Evolutionary conservation across 805 yeast genomes (phyloP).

Genomic region (Ogataea ganodermae): DNA sequence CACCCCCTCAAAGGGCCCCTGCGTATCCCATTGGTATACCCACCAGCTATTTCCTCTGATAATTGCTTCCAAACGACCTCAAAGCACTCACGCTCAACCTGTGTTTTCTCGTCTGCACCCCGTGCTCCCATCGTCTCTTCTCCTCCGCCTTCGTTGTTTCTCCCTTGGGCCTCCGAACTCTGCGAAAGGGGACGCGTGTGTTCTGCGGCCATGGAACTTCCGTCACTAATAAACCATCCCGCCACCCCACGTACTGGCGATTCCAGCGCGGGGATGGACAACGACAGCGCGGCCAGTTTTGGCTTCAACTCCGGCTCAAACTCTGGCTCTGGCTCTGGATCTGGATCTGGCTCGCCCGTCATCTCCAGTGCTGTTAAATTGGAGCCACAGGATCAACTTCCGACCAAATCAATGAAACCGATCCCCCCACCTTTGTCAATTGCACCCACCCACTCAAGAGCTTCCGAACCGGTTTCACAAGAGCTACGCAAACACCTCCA

Average conservation of each 20-base stretch:
- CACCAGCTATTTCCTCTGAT: neutral
- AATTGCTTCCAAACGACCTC: neutral
- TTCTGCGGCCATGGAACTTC: slow-evolving; percentile 14
- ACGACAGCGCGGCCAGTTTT: neutral
- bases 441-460: neutral
- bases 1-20: neutral
- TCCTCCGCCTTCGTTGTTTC: neutral
- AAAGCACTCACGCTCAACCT: neutral
- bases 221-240: slow-evolving; percentile 14
- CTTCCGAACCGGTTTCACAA: slow-evolving; percentile 19
- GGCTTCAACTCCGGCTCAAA: neutral
- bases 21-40: neutral
- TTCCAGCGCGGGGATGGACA: neutral
- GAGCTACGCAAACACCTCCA: slow-evolving; percentile 39
- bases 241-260: neutral
- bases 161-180: neutral
- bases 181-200: neutral
- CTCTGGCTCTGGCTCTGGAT: too few relatives aligned
- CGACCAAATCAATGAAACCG: too few relatives aligned
- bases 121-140: slow-evolving; percentile 2
- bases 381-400: neutral
- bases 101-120: neutral
- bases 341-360: too few relatives aligned
- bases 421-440: neutral
- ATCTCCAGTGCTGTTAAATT: too few relatives aligned